Percentiles rank a stretch among this genome's conserved stretches.
Conservation (phyloP, 1,284 basidiomycete species). For the Cryptococcus amylolentus region DNA sequence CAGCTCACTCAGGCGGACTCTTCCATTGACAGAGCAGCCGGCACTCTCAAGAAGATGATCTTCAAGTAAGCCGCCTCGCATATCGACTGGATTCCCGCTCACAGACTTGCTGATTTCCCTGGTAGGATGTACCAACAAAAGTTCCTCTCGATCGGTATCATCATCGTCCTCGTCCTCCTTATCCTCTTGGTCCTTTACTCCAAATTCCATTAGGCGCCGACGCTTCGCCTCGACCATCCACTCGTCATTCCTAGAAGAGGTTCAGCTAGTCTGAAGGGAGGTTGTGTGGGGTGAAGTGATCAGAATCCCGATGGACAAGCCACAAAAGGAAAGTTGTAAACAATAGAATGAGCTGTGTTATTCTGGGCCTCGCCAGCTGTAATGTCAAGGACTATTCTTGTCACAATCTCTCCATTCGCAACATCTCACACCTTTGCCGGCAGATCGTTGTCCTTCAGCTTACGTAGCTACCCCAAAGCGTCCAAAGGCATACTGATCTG, state of each 20-base stretch:
- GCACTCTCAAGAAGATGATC: constrained; percentile 61
- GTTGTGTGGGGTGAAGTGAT: too few species aligned
- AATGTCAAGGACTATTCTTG: too few species aligned
- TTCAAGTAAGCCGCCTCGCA: constrained; percentile 52
- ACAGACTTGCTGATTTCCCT: constrained; percentile 3
- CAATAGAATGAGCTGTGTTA: too few species aligned
- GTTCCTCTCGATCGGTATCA: constrained; percentile 50
- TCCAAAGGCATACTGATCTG: too few species aligned
- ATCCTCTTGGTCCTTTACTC: constrained; percentile 51
- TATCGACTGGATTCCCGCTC: not conserved
- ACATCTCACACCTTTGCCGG: too few species aligned
- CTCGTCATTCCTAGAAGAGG: not conserved
- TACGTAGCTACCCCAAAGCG: too few species aligned
- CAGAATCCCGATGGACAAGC: too few species aligned
- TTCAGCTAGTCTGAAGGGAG: too few species aligned
- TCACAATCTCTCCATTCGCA: too few species aligned
- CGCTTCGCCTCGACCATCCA: not conserved
- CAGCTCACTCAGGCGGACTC: constrained; percentile 57
- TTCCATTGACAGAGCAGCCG: constrained; percentile 58
- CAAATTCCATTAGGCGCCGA: constrained; percentile 28
- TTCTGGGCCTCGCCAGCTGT: too few species aligned
- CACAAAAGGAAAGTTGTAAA: too few species aligned
- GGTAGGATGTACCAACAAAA: constrained; percentile 52
- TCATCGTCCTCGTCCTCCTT: constrained; percentile 48
- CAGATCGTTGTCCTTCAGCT: too few species aligned